These are phyloP conservation scores for Podospora anserina DNA, from an alignment of 495 filamentous ascomycete species.

Conservation along the genomic window DNA sequence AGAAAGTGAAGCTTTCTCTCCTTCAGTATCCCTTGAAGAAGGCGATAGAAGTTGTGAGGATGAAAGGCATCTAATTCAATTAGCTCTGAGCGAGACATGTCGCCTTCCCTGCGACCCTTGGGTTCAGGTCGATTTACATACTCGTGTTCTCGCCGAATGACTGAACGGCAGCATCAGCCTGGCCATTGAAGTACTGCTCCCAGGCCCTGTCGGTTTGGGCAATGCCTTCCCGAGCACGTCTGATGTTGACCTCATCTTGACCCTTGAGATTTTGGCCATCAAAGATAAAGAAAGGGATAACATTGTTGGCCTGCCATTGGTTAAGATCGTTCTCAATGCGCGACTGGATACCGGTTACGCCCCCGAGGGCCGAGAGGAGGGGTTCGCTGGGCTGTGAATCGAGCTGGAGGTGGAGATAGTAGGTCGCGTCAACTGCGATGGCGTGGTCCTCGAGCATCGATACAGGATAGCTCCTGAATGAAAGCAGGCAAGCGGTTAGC, in stretches of 20 bases:
- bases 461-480: conserved; percentile 34
- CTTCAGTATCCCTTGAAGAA: conserved; percentile 69
- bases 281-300: conserved; percentile 81
- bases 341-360: conserved; percentile 70
- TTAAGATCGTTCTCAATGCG: conserved; percentile 73
- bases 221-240: conserved; percentile 47
- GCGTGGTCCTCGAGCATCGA: conserved; percentile 62
- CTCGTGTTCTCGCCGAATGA: conserved; percentile 74
- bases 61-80: conserved; percentile 53
- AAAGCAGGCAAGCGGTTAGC: neutral
- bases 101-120: neutral
- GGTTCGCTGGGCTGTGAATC: conserved; percentile 71
- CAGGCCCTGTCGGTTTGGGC: conserved; percentile 63
- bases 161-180: conserved; percentile 72
- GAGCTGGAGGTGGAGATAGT: conserved; percentile 78
- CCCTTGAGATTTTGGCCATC: conserved; percentile 75
- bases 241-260: conserved; percentile 55
- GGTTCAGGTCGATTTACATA: conserved; percentile 38
- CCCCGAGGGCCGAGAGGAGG: conserved; percentile 83
- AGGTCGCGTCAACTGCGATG: conserved; percentile 83
- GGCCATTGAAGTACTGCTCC: conserved; percentile 77
- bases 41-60: conserved; percentile 61
- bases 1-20: conserved; percentile 70
- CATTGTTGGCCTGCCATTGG: conserved; percentile 58
- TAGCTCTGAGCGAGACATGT: conserved; percentile 17